phyloP scores from a whole-genome alignment of 352 stramenopile genomes.

The Sclerospora graminicola region DNA sequence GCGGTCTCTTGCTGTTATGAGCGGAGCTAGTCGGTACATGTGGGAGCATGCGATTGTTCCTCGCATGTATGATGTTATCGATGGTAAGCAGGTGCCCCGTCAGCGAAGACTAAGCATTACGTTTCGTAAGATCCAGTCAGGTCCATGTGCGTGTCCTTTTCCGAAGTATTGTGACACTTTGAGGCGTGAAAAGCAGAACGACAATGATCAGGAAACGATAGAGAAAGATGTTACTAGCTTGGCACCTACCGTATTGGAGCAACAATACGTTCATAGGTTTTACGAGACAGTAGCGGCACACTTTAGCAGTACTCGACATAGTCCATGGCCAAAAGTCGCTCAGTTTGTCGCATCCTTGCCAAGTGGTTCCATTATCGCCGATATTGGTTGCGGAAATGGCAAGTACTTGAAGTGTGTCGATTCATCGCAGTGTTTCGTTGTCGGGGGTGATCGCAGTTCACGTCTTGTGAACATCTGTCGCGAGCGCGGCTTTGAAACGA shows the following conservation, averaged over 20 bases:
- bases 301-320: slow-evolving; percentile 84
- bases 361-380: slow-evolving; percentile 52
- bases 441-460: slow-evolving; percentile 59
- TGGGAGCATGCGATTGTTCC: slow-evolving; percentile 85
- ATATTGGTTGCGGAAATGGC: slow-evolving; percentile 81
- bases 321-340: slow-evolving; percentile 66
- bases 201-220: slow-evolving; percentile 1
- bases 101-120: slow-evolving; percentile 75
- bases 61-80: slow-evolving; percentile 78
- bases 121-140: slow-evolving; percentile 76
- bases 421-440: slow-evolving; percentile 27
- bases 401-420: slow-evolving; percentile 86
- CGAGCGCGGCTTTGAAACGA: slow-evolving; percentile 44
- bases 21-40: slow-evolving; percentile 68
- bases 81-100: slow-evolving; percentile 50
- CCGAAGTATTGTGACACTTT: slow-evolving; percentile 54
- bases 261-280: slow-evolving; percentile 80
- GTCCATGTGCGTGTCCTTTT: slow-evolving; percentile 57
- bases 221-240: slow-evolving; percentile 5
- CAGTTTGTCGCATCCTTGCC: slow-evolving; percentile 51
- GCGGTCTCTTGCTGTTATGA: slow-evolving; percentile 79
- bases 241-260: slow-evolving; percentile 52
- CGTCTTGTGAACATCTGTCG: slow-evolving; percentile 60
- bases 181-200: slow-evolving; percentile 5
- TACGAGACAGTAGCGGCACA: slow-evolving; percentile 78